Percentiles rank a stretch among this genome's conserved stretches.
These are phyloP conservation scores for Penicillium oxalicum DNA, from an alignment of 2,329 filamentous ascomycete genomes.

Conservation along the genomic window DNA sequence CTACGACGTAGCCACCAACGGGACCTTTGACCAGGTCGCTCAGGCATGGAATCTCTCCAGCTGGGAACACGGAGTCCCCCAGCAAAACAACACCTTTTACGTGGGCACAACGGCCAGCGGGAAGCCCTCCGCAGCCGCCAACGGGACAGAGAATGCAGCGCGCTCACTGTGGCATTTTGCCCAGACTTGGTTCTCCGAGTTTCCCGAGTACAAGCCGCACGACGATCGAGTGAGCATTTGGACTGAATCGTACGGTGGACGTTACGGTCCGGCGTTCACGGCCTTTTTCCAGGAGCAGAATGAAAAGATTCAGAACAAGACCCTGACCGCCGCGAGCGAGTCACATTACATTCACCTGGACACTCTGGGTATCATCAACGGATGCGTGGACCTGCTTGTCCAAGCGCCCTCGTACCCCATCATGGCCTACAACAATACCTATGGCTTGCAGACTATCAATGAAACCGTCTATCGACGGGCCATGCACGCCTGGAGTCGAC, in stretches of 20 bases:
- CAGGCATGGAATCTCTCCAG: slow-evolving; percentile 21
- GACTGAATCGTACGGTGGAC: slow-evolving; percentile 44
- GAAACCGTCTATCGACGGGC: slow-evolving; percentile 43
- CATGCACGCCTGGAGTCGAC: slow-evolving; percentile 40
- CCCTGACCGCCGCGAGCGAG: slow-evolving; percentile 21
- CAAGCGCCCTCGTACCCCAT: slow-evolving; percentile 46
- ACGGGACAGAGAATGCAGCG: slow-evolving; percentile 49
- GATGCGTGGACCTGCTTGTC: slow-evolving; percentile 48
- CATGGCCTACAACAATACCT: slow-evolving; percentile 55
- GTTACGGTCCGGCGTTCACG: slow-evolving; percentile 39
- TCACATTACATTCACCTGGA: slow-evolving; percentile 42
- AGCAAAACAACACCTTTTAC: slow-evolving; percentile 49
- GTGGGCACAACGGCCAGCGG: slow-evolving; percentile 49
- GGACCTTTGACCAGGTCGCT: slow-evolving; percentile 31
- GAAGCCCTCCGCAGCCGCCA: slow-evolving; percentile 41
- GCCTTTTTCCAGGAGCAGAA: slow-evolving; percentile 41
- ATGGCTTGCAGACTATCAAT: slow-evolving; percentile 49
- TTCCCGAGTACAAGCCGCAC: slow-evolving; percentile 56
- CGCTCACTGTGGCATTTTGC: slow-evolving; percentile 55
- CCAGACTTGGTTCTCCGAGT: slow-evolving; percentile 58
- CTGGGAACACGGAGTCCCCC: slow-evolving; percentile 26
- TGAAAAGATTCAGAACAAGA: slow-evolving; percentile 32
- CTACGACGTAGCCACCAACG: slow-evolving; percentile 44
- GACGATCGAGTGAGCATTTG: slow-evolving; percentile 46
- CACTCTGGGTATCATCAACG: slow-evolving; percentile 53